phyloP scores from a whole-genome alignment of 352 stramenopile genomes.

The Stramenopiles sp. region DNA sequence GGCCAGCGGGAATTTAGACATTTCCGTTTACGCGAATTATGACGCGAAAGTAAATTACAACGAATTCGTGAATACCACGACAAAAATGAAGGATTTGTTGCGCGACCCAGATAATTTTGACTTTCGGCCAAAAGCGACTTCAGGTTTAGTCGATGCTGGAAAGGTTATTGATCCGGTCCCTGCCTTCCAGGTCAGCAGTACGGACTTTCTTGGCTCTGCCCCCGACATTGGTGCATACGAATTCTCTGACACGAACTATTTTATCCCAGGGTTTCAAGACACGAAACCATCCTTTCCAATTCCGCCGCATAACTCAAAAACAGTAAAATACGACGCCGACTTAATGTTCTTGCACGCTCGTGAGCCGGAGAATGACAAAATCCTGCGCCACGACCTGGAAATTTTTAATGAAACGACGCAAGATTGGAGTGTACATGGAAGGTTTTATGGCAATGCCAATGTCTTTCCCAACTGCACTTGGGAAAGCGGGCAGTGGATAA shows the following conservation, averaged over 20 bases:
- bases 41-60: neutral
- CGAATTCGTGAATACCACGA: neutral
- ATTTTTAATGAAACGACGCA: neutral
- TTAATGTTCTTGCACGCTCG: constrained; percentile 1
- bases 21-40: neutral
- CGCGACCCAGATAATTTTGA: neutral
- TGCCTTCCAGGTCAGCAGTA: neutral
- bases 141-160: neutral
- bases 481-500: neutral
- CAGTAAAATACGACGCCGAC: neutral
- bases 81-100: neutral
- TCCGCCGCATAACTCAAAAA: neutral
- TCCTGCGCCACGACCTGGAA: neutral
- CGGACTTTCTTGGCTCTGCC: neutral
- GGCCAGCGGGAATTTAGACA: neutral
- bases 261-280: neutral
- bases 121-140: neutral
- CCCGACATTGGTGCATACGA: neutral
- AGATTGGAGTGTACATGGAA: neutral
- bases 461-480: neutral
- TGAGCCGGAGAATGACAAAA: no score
- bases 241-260: neutral
- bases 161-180: no score
- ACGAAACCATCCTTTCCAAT: neutral
- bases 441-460: neutral